Conservation (phyloP, 805 yeast genomes). For the Yarrowia hollandica region DNA sequence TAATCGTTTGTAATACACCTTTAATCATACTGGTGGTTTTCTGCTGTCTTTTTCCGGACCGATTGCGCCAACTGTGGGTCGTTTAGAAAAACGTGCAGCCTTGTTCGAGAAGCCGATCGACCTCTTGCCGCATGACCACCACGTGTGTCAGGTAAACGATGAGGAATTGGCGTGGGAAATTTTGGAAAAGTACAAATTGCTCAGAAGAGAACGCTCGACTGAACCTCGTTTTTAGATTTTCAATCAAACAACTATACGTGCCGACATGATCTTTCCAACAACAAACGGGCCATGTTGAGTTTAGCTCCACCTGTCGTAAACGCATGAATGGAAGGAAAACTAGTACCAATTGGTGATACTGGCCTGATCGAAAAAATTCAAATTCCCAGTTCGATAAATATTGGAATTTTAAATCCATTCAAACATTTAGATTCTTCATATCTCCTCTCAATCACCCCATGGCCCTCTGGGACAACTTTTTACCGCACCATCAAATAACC, state of each 20-base stretch:
- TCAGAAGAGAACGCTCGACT: too few species aligned
- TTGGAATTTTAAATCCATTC: too few species aligned
- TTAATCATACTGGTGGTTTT: too few species aligned
- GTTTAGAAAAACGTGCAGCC: constrained; percentile 6
- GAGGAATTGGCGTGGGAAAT: neutral
- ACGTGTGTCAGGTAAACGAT: too few species aligned
- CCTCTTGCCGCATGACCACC: neutral
- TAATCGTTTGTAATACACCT: too few species aligned
- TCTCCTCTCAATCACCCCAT: too few species aligned
- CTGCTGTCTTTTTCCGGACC: too few species aligned
- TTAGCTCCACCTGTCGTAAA: neutral
- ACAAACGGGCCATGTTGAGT: neutral
- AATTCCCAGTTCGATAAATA: too few species aligned
- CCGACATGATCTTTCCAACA: too few species aligned
- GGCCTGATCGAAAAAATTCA: neutral
- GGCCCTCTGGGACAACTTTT: too few species aligned
- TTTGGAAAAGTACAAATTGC: too few species aligned
- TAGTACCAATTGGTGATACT: neutral
- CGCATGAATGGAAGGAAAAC: neutral
- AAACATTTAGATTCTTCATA: too few species aligned
- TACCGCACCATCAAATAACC: neutral
- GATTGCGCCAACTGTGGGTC: neutral
- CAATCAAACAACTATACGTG: neutral
- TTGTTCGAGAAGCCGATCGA: constrained; percentile 1
- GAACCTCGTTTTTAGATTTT: neutral